A percentile compares a stretch with the other conserved stretches of the same genome.
Evolutionary conservation across 2,329 filamentous ascomycete genomes (phyloP).

Genomic region (Zasmidium citrigriseum): DNA sequence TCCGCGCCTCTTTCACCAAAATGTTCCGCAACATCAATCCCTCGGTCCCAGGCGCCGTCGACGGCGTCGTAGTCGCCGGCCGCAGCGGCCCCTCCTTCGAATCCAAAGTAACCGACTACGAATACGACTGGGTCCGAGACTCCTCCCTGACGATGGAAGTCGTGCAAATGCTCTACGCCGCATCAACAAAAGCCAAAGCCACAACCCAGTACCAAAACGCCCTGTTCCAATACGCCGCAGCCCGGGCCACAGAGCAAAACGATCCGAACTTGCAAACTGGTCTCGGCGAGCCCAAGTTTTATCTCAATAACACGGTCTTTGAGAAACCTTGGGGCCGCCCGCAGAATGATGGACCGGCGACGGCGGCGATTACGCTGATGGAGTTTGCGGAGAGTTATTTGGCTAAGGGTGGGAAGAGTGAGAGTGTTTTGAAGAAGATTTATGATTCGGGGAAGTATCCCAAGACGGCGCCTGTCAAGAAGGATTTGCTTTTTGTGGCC

Average conservation of each 20-base stretch:
- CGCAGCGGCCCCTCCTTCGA: conserved; percentile 30
- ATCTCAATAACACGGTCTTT: conserved; percentile 35
- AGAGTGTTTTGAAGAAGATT: conserved; percentile 29
- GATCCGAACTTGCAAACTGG: conserved; percentile 33
- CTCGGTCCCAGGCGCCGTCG: conserved; percentile 26
- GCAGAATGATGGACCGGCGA: conserved; percentile 37
- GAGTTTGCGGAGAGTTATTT: conserved; percentile 34
- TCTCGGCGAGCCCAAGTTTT: conserved; percentile 37
- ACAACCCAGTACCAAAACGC: conserved; percentile 27
- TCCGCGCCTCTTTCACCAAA: conserved; percentile 23
- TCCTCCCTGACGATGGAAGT: conserved; percentile 34
- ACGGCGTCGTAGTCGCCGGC: conserved; percentile 35
- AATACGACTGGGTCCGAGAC: conserved; percentile 38
- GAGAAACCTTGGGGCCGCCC: conserved; percentile 35
- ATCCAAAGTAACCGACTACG: conserved; percentile 32
- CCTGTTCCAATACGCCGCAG: conserved; percentile 31
- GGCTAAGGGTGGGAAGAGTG: conserved; percentile 27
- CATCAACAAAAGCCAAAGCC: conserved; percentile 20
- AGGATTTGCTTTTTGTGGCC: conserved; percentile 35
- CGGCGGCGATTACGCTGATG: conserved; percentile 34
- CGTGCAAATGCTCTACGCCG: conserved; percentile 28
- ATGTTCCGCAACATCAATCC: conserved; percentile 39
- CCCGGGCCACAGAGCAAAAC: conserved; percentile 34
- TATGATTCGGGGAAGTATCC: conserved; percentile 32
- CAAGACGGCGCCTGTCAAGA: conserved; percentile 28